These are phyloP conservation scores for Coleophoma crateriformis DNA, from an alignment of 2,329 filamentous ascomycete genomes.

Conservation along the genomic window DNA sequence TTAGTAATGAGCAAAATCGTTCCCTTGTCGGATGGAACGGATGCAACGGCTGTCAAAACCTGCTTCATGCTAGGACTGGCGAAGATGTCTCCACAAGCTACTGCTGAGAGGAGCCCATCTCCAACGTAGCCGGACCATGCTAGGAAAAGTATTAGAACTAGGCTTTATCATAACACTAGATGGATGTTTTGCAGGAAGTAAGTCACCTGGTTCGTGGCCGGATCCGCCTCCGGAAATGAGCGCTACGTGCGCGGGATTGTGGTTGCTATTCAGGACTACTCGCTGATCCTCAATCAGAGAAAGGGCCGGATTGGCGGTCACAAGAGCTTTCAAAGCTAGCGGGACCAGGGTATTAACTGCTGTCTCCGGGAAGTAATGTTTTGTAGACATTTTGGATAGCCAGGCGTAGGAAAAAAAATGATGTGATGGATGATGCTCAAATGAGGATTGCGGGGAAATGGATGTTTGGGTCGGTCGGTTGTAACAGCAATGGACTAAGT, in stretches of 20 bases:
- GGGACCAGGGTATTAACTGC: slow-evolving; percentile 39
- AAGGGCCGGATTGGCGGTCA: slow-evolving; percentile 36
- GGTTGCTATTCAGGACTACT: slow-evolving; percentile 39
- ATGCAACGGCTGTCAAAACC: slow-evolving; percentile 52
- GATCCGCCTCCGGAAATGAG: slow-evolving; percentile 23
- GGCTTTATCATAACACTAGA: neutral
- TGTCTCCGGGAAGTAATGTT: slow-evolving; percentile 47
- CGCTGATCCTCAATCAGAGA: slow-evolving; percentile 39
- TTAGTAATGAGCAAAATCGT: slow-evolving; percentile 59
- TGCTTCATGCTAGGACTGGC: slow-evolving; percentile 59
- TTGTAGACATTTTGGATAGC: slow-evolving; percentile 37
- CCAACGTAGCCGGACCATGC: slow-evolving; percentile 62
- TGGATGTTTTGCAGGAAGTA: too few species aligned
- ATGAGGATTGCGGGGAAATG: too few species aligned
- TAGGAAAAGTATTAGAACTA: neutral
- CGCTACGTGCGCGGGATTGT: slow-evolving; percentile 19
- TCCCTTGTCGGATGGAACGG: slow-evolving; percentile 47
- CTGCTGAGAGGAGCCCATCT: slow-evolving; percentile 52
- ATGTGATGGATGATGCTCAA: too few species aligned
- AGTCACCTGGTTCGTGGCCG: slow-evolving; percentile 26
- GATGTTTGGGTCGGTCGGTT: too few species aligned
- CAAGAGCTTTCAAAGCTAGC: slow-evolving; percentile 40
- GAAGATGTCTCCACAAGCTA: slow-evolving; percentile 58
- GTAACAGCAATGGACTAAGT: too few species aligned
- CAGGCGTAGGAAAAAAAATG: too few species aligned